phyloP scores from a whole-genome alignment of 2,329 filamentous ascomycete species.

The Arthroderma sp. region DNA sequence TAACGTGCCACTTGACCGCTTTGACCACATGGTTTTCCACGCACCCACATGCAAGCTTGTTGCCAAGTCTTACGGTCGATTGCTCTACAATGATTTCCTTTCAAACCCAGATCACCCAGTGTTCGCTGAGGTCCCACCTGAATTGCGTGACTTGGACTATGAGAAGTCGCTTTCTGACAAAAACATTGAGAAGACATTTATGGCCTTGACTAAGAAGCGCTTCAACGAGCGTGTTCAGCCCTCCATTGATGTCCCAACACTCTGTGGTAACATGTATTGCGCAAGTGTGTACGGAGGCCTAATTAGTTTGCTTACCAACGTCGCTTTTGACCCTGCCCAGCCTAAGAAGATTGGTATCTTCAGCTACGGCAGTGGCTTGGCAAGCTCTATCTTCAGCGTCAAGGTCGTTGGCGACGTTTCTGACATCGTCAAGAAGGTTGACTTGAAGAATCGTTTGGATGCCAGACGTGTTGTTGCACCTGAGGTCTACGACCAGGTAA shows the following conservation, averaged over 20 bases:
- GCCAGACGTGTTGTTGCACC: conserved; percentile 54
- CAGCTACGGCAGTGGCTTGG: conserved; percentile 67
- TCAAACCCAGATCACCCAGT: conserved; percentile 51
- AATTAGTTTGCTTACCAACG: conserved; percentile 48
- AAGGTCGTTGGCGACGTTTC: conserved; percentile 56
- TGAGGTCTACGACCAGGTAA: conserved; percentile 59
- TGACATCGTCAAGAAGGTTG: conserved; percentile 51
- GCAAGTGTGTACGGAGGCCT: conserved; percentile 47
- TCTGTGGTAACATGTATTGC: conserved; percentile 55
- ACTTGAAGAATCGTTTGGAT: conserved; percentile 56
- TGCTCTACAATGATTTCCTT: conserved; percentile 78
- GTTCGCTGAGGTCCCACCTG: conserved; percentile 62
- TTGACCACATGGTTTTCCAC: conserved; percentile 75
- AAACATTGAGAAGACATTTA: conserved; percentile 74
- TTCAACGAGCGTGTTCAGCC: conserved; percentile 67
- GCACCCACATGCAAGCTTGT: conserved; percentile 79
- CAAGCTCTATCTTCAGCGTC: conserved; percentile 57
- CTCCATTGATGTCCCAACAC: conserved; percentile 60
- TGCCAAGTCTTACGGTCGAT: conserved; percentile 68
- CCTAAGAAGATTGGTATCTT: conserved; percentile 65
- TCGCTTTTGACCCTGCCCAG: conserved; percentile 49
- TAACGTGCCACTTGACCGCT: conserved; percentile 61
- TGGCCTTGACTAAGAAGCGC: conserved; percentile 70
- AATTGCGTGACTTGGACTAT: conserved; percentile 67
- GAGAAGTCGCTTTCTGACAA: conserved; percentile 68